These are phyloP conservation scores for Potentilla sterilis DNA, from an alignment of 306 rosid species.

Conservation along the genomic window DNA sequence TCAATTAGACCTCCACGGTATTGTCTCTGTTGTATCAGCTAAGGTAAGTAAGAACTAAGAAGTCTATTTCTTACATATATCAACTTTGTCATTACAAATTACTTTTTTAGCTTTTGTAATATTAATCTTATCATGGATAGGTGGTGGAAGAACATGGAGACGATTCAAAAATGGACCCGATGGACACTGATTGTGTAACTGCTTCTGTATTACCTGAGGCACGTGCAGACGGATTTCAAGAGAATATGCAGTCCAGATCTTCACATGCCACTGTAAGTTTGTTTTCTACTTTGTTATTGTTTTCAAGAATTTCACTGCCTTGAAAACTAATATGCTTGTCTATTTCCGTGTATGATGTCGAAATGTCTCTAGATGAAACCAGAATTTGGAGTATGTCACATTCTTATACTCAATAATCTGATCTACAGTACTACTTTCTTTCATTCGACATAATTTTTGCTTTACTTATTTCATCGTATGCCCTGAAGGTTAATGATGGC, in stretches of 20 bases:
- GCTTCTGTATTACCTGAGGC: conserved; percentile 46
- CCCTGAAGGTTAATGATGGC: not conserved
- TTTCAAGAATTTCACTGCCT: not conserved
- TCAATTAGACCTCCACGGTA: conserved; percentile 74
- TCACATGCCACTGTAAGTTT: conserved; percentile 55
- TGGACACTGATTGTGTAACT: conserved; percentile 53
- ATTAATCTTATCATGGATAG: conserved; percentile 42
- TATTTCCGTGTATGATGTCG: not conserved
- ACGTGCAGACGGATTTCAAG: conserved; percentile 53
- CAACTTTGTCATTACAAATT: conserved; percentile 18
- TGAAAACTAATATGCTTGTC: not conserved
- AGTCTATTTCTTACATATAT: conserved; percentile 15
- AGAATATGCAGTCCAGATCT: conserved; percentile 38
- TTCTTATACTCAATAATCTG: not conserved
- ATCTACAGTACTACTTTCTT: not conserved
- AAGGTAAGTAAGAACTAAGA: conserved; percentile 62
- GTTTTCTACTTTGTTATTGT: conserved; percentile 7
- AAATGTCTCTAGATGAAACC: conserved; percentile 8
- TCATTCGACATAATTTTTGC: not conserved
- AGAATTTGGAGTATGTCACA: not conserved
- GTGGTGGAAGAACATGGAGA: conserved; percentile 59
- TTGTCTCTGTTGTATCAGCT: conserved; percentile 75
- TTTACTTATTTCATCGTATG: not conserved
- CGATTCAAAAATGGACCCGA: conserved; percentile 45
- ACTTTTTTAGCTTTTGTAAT: conserved; percentile 9